Evolutionary conservation across 805 yeast genomes (phyloP), one percentile per base, ranked within the genome.

Genomic region (Tetrapisispora nanseiensis): DNA sequence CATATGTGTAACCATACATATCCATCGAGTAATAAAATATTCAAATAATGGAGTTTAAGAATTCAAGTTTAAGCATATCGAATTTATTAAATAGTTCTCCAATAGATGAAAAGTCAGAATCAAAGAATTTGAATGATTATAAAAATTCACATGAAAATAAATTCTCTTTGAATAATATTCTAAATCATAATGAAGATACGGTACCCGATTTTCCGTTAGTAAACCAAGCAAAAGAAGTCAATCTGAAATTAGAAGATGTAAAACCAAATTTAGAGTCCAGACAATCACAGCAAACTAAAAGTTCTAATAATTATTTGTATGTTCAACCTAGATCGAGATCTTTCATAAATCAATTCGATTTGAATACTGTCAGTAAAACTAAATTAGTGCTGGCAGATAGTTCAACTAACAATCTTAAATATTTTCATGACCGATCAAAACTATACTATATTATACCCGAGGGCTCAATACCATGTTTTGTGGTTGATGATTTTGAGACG

Each of bases 401-500:
- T 2, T 30, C 29, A 3, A n/a, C 37, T 9, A 37, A 33, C 19
- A 27, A 16, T 6, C 16, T 45, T 3, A 40, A 42, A 28, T 22
- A 43, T 5, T 51, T 37, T 33, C 55, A 51, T 31, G 46, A 48
- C 34, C 33, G 39, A 11, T 44, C 52, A 4, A 52, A 54, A 8
- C 37, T 50, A 12, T 40, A 44, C n/a, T 57, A 57, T 39, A 22
- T 32, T 10, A 16, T 58, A 13, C 16, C 39, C 9, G 28, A 42
- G 10, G 54, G 46, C 32, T 51, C 58, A 4, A 44, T 58, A 4
- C 63, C 63, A 5, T 35, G 45, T n/a, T 51, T 58, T 33, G 32
- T 35, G 1, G 28, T 34, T 4, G 43, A 46, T 4, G 41, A 46
- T 15, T 37, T 52, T 13, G 41, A 47, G 2, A 12, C 10, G 5